A percentile compares a stretch with the other conserved stretches of the same genome.
Evolutionary conservation across 164 flowering plant species (phyloP).

Genomic region (Aristolochia californica): DNA sequence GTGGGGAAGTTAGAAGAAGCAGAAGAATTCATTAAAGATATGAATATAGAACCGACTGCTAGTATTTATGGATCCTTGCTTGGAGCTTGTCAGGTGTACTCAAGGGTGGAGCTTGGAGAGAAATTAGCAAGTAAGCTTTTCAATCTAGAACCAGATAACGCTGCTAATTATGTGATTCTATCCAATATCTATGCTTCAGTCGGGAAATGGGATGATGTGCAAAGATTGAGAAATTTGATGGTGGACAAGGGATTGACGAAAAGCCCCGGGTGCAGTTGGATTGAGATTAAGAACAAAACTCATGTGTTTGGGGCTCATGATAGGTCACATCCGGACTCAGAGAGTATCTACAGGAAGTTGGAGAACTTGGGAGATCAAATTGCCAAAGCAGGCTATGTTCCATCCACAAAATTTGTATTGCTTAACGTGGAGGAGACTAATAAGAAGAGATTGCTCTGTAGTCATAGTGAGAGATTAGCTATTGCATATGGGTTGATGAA

Average conservation of each 20-base stretch:
- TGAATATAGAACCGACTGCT: background rate
- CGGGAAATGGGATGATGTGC: constrained; percentile 4
- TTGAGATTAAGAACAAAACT: constrained; percentile 1
- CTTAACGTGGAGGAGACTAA: background rate
- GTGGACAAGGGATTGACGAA: constrained; percentile 1
- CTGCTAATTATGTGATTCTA: constrained; percentile 2
- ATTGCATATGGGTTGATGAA: constrained; percentile 1
- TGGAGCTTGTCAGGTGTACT: background rate
- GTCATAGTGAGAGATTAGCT: constrained; percentile 7
- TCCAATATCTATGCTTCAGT: constrained; percentile 1
- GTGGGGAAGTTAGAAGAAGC: constrained; percentile 1
- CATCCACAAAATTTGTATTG: background rate
- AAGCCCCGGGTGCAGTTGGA: constrained; percentile 8
- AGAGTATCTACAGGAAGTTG: background rate
- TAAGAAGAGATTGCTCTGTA: background rate
- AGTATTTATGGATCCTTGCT: background rate
- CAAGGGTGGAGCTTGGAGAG: background rate
- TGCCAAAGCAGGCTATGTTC: background rate
- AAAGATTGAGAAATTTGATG: constrained; percentile 1
- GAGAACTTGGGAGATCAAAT: background rate
- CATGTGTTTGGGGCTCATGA: constrained; percentile 2
- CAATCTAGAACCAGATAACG: constrained; percentile 4
- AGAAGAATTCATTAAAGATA: background rate
- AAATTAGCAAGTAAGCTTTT: background rate
- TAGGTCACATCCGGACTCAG: background rate